Conservation (phyloP, 805 yeast genomes). For the Saccharomycopsis sp. region DNA sequence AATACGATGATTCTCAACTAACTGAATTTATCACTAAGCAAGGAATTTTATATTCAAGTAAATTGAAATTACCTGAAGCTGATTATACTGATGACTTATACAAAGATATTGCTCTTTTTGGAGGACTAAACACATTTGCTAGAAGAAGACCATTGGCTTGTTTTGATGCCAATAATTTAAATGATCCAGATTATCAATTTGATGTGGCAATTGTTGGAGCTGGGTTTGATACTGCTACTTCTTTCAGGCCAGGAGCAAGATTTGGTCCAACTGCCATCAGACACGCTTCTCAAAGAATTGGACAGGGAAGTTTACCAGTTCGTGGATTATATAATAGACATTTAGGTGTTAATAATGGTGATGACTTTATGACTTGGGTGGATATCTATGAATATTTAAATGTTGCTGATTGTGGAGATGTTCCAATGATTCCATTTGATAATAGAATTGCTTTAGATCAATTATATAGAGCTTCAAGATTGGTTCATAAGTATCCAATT, state of each 20-base stretch:
- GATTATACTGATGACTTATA: constrained; percentile 7
- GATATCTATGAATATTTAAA: constrained; percentile 33
- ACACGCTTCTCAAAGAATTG: constrained; percentile 40
- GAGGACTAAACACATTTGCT: constrained; percentile 9
- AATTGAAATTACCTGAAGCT: neutral
- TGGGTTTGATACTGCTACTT: constrained; percentile 76
- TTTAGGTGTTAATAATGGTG: neutral
- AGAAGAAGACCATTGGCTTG: constrained; percentile 1
- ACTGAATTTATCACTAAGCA: no score
- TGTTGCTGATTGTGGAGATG: constrained; percentile 50
- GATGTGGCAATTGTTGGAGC: constrained; percentile 72
- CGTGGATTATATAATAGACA: constrained; percentile 9
- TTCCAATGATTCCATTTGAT: constrained; percentile 52
- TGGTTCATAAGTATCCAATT: constrained; percentile 32
- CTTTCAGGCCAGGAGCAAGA: constrained; percentile 73
- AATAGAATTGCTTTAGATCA: constrained; percentile 46
- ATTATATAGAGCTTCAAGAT: constrained; percentile 41
- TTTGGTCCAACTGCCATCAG: constrained; percentile 73
- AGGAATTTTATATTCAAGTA: no score
- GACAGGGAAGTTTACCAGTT: constrained; percentile 17
- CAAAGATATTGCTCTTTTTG: neutral
- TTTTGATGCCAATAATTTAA: constrained; percentile 1
- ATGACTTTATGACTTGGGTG: neutral
- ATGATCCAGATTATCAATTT: constrained; percentile 25
- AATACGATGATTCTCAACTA: no score